A percentile compares a stretch with the other conserved stretches of the same genome.
Evolutionary conservation across 2,329 filamentous ascomycete genomes (phyloP).

Genomic region (Lasiodiplodia theobromae): DNA sequence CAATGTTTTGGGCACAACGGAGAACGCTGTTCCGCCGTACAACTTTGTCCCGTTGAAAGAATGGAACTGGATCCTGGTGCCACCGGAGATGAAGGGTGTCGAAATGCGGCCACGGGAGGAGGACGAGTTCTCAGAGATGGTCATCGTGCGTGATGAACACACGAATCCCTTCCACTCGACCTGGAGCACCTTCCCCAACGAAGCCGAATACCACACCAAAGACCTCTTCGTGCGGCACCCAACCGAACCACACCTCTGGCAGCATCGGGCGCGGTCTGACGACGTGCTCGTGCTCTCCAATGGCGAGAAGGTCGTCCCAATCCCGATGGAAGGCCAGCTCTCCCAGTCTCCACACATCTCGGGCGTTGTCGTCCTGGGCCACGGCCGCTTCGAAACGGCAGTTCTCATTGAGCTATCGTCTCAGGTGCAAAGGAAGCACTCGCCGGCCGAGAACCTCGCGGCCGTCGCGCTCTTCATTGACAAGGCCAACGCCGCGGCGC

Average conservation of each 20-base stretch:
- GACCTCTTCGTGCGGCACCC: slow-evolving; percentile 16
- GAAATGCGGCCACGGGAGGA: neutral
- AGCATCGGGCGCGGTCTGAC: slow-evolving; percentile 3
- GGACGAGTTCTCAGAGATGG: slow-evolving; percentile 2
- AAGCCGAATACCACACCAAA: slow-evolving; percentile 54
- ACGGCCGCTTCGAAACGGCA: slow-evolving; percentile 2
- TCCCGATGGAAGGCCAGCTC: slow-evolving; percentile 10
- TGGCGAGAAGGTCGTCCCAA: slow-evolving; percentile 19
- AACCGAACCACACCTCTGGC: slow-evolving; percentile 2
- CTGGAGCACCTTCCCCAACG: slow-evolving; percentile 33
- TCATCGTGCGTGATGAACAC: slow-evolving; percentile 41
- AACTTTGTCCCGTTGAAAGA: slow-evolving; percentile 60
- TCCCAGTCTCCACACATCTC: slow-evolving; percentile 46
- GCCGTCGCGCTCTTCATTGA: neutral
- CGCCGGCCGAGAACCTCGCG: slow-evolving; percentile 20
- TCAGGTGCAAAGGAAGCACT: neutral
- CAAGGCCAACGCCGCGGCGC: neutral
- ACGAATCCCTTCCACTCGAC: slow-evolving; percentile 46
- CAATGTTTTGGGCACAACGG: slow-evolving; percentile 5
- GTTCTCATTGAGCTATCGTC: neutral
- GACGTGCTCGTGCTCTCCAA: slow-evolving; percentile 23
- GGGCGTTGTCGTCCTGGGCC: slow-evolving; percentile 65
- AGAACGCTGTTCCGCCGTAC: slow-evolving; percentile 63
- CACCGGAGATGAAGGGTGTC: slow-evolving; percentile 49
- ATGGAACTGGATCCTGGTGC: slow-evolving; percentile 65